Evolutionary conservation across 2,329 filamentous ascomycete species (phyloP), one percentile per base, ranked within the genome.

Genomic region (Colletotrichum lindemuthianum): DNA sequence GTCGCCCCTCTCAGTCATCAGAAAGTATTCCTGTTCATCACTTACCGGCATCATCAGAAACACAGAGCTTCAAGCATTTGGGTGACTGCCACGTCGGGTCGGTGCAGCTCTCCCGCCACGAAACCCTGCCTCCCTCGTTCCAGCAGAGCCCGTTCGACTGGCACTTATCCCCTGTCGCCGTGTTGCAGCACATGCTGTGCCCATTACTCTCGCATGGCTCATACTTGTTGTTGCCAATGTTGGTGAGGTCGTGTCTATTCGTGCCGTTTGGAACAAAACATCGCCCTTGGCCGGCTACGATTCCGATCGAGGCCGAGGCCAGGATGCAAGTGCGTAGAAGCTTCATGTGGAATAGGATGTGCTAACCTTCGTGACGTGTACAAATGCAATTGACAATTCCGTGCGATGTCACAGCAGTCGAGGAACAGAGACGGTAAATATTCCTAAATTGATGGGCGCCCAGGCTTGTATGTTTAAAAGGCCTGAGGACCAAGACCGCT

Each of bases 61-160:
- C 6, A n/a, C 68, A 71, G 6, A 71, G 48, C 55, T 69, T 68
- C 15, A 69, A 10, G 52, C 70, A 71, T 13, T 52, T 67, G 1
- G 67, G 68, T 47, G 60, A 63, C 37, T 68, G 15, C 69, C 68
- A 71, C 24, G 70, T 69, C 11, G 58, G 61, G 33, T 71, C 70
- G 5, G 69, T 70, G 15, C 54, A 58, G 8, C 54, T 58, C 44
- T 58, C 45, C 1, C 54, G 44, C 54, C 53, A 57, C 8, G 50
- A 63, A 65, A 40, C 53, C 55, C 49, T 63, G 53, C 41, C 66
- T 51, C 57, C 64, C 32, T 33, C 15, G 54, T 63, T 58, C 48
- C 43, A 53, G 7, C 60, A 63, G 0, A 63, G 36, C 0, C 60
- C 60, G 24, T 57, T 10, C 4, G 47, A 12, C 32, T 56, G 13